Conservation (phyloP, 805 yeast species). For the Komagataella pseudopastoris region DNA sequence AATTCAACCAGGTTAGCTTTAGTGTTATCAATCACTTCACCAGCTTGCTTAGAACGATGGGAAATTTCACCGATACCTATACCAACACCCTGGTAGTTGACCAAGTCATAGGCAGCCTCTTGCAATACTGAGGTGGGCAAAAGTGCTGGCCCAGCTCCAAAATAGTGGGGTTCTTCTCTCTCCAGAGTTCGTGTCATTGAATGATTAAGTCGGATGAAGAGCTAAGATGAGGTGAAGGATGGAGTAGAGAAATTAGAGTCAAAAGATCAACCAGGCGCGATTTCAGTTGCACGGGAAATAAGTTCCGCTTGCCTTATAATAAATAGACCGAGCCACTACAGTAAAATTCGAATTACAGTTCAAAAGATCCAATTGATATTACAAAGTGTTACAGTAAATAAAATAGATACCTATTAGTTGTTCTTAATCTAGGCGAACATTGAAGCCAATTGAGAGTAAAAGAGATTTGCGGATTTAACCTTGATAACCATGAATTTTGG, state of each 20-base stretch:
- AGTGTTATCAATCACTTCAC: slow-evolving; percentile 61
- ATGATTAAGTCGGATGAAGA: background rate
- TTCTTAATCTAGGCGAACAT: background rate
- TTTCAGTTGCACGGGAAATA: background rate
- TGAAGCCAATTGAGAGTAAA: background rate
- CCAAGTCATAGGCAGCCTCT: slow-evolving; percentile 75
- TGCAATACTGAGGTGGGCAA: slow-evolving; percentile 75
- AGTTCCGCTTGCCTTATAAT: no score
- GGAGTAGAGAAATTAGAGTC: background rate
- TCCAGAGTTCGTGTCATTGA: slow-evolving; percentile 20
- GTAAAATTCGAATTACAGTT: background rate
- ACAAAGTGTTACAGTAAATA: background rate
- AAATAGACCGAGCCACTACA: no score
- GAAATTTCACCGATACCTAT: slow-evolving; percentile 94
- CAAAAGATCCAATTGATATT: background rate
- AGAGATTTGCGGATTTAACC: slow-evolving; percentile 9
- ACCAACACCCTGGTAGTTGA: slow-evolving; percentile 56
- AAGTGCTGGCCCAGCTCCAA: slow-evolving; percentile 98
- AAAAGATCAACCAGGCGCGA: background rate
- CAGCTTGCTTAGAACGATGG: slow-evolving; percentile 83
- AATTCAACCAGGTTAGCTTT: slow-evolving; percentile 53
- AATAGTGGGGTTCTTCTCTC: slow-evolving; percentile 67
- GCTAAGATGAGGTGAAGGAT: background rate
- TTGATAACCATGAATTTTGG: slow-evolving; percentile 10
- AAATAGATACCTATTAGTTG: background rate